Conservation (phyloP, 2,329 filamentous ascomycete species). For the Plectosphaerella plurivora region DNA sequence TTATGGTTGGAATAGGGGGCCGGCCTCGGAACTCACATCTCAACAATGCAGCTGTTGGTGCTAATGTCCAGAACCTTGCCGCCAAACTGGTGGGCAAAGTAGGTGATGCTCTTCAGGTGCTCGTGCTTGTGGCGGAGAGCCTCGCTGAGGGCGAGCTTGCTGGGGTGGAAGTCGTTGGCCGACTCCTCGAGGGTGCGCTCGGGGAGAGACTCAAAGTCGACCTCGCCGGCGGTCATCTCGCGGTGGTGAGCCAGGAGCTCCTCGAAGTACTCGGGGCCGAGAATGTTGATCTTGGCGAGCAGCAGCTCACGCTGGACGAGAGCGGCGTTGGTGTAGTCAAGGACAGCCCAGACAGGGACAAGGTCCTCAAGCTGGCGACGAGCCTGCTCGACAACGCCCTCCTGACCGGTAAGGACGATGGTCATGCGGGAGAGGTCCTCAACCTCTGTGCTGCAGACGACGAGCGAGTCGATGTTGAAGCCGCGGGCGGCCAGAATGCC, state of each 20-base stretch:
- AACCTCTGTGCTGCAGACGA: slow-evolving; percentile 97
- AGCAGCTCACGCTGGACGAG: slow-evolving; percentile 94
- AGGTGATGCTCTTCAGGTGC: slow-evolving; percentile 93
- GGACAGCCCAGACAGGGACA: slow-evolving; percentile 95
- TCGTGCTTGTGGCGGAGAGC: slow-evolving; percentile 95
- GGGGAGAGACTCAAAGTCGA: slow-evolving; percentile 32
- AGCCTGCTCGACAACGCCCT: slow-evolving; percentile 96
- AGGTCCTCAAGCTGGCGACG: slow-evolving; percentile 92
- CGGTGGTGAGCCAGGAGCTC: slow-evolving; percentile 93
- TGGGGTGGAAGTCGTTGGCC: slow-evolving; percentile 79
- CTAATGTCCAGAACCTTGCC: slow-evolving; percentile 97
- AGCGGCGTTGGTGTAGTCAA: slow-evolving; percentile 90
- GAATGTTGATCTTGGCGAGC: slow-evolving; percentile 92
- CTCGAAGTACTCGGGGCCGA: slow-evolving; percentile 97
- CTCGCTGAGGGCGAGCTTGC: slow-evolving; percentile 78
- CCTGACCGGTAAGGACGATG: slow-evolving; percentile 92
- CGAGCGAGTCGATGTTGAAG: slow-evolving; percentile 98
- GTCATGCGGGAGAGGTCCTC: slow-evolving; percentile 98
- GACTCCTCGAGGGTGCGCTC: slow-evolving; percentile 40
- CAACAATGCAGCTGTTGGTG: slow-evolving; percentile 97
- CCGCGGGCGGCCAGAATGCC: slow-evolving; percentile 93
- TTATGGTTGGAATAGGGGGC: background rate
- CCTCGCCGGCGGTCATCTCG: slow-evolving; percentile 62
- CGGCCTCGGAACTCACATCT: slow-evolving; percentile 64
- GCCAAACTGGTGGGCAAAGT: slow-evolving; percentile 94